Evolutionary conservation across 495 filamentous ascomycete species (phyloP).

Genomic region (Penicillium subrubescens): DNA sequence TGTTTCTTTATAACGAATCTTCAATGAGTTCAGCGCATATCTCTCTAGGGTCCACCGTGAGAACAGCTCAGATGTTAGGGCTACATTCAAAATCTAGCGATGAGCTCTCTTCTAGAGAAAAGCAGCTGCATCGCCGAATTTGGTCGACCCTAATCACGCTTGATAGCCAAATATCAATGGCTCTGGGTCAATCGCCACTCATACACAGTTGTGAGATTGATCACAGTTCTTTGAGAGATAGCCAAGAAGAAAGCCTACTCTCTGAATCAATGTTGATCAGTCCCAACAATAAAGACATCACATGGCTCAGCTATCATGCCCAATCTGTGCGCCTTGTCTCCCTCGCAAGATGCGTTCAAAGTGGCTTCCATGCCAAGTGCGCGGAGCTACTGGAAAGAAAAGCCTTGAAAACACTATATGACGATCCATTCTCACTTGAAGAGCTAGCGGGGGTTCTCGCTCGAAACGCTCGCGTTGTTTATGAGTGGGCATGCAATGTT

Average conservation of each 20-base stretch:
- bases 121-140: neutral
- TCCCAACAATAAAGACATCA: neutral
- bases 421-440: neutral
- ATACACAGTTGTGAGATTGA: neutral
- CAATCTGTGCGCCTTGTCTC: neutral
- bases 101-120: neutral
- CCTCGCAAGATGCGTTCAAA: neutral
- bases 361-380: neutral
- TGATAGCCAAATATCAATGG: neutral
- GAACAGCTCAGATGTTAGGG: neutral
- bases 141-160: neutral
- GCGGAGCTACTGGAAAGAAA: neutral
- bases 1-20: neutral
- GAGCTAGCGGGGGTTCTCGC: neutral
- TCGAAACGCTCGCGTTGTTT: neutral
- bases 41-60: neutral
- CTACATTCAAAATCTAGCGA: neutral
- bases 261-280: neutral
- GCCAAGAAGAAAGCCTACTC: neutral
- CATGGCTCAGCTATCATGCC: neutral
- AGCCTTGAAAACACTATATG: neutral
- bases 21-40: neutral
- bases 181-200: neutral
- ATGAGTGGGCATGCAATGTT: neutral
- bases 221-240: neutral